Percentiles rank a stretch among this genome's conserved stretches.
Evolutionary conservation across 2,329 filamentous ascomycete species (phyloP).

Genomic region (Chrysosporium queenslandicum): DNA sequence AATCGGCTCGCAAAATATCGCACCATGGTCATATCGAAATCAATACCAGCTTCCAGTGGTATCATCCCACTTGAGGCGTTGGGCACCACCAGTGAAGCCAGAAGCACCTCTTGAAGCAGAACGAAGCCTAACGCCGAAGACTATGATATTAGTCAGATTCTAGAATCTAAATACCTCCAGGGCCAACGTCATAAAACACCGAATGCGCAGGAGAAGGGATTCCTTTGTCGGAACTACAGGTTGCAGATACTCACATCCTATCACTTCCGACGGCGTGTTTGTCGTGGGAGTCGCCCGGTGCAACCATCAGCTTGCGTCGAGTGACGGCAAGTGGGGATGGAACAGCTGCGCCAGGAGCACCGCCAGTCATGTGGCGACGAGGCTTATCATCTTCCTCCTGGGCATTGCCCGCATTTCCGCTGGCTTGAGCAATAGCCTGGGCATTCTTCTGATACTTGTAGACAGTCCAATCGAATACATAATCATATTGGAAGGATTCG

Average conservation of each 20-base stretch:
- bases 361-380: slow-evolving; percentile 56
- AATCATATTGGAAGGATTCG: slow-evolving; percentile 99
- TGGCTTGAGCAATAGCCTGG: slow-evolving; percentile 80
- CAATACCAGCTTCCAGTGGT: slow-evolving; percentile 43
- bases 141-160: slow-evolving; percentile 71
- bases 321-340: slow-evolving; percentile 59
- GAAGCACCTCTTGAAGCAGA: slow-evolving; percentile 63
- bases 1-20: slow-evolving; percentile 13
- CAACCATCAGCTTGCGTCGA: slow-evolving; percentile 75
- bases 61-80: slow-evolving; percentile 46
- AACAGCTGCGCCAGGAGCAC: slow-evolving; percentile 49
- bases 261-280: slow-evolving; percentile 70
- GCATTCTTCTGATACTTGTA: slow-evolving; percentile 99
- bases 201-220: slow-evolving; percentile 72
- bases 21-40: slow-evolving; percentile 29
- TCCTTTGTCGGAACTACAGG: slow-evolving; percentile 75
- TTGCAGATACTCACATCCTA: slow-evolving; percentile 87
- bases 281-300: slow-evolving; percentile 55
- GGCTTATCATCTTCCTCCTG: slow-evolving; percentile 68
- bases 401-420: slow-evolving; percentile 50
- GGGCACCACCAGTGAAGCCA: slow-evolving; percentile 34
- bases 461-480: slow-evolving; percentile 99
- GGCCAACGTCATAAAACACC: slow-evolving; percentile 69
- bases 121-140: slow-evolving; percentile 77
- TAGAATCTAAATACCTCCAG: slow-evolving; percentile 59